phyloP scores from a whole-genome alignment of 2,329 filamentous ascomycete genomes.

The Colletotrichum phormii region DNA sequence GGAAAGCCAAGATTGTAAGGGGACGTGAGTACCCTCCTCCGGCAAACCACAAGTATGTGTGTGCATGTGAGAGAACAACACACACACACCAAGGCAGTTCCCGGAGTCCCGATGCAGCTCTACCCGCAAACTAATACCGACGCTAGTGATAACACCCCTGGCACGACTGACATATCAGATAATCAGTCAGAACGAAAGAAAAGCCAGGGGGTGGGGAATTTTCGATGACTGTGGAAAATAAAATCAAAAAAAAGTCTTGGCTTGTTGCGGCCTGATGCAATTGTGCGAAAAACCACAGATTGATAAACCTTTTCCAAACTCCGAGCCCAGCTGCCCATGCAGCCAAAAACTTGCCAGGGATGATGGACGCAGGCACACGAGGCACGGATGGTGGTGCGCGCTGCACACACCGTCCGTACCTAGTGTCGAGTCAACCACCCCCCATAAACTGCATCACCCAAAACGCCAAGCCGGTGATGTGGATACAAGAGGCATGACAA shows the following conservation, averaged over 20 bases:
- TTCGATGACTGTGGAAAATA: not conserved
- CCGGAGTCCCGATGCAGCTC: not conserved
- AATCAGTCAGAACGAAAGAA: not conserved
- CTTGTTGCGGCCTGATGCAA: constrained; percentile 13
- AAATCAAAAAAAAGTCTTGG: not conserved
- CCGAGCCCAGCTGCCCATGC: not conserved
- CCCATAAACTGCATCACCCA: constrained; percentile 16
- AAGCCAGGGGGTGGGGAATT: constrained; percentile 4
- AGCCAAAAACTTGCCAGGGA: constrained; percentile 1
- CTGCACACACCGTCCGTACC: constrained; percentile 11
- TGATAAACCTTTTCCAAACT: not conserved
- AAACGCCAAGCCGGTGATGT: constrained; percentile 34
- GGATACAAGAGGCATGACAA: constrained; percentile 4
- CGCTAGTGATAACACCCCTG: constrained; percentile 5
- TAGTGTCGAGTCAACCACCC: constrained; percentile 9
- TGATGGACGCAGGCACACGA: not conserved
- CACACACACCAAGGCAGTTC: not conserved
- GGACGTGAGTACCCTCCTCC: not conserved
- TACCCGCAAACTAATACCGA: not conserved
- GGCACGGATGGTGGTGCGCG: constrained; percentile 25
- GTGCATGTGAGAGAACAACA: not conserved
- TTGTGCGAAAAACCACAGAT: not conserved
- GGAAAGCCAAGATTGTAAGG: not conserved
- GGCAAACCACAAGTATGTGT: not conserved
- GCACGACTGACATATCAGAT: not conserved